A percentile compares a stretch with the other conserved stretches of the same genome.
These are phyloP conservation scores for Pseudocercospora vitis DNA, from an alignment of 2,329 filamentous ascomycete genomes.

Conservation along the genomic window DNA sequence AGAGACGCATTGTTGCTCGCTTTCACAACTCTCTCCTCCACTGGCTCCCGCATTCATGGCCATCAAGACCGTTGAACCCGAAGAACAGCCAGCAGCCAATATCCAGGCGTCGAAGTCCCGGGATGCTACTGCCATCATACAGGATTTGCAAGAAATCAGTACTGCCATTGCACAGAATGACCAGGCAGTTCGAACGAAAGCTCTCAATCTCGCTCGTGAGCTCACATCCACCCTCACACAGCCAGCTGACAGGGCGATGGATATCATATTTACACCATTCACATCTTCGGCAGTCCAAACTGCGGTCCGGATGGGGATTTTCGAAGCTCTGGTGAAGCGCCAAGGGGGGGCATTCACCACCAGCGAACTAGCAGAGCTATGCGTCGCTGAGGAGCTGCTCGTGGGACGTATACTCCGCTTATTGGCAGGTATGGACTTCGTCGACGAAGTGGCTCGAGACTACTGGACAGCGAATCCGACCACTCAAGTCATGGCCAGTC, in stretches of 20 bases:
- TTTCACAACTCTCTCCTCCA: not conserved
- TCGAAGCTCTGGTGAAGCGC: constrained; percentile 4
- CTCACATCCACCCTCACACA: constrained; percentile 10
- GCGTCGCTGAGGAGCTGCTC: not conserved
- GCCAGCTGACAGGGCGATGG: constrained; percentile 9
- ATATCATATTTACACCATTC: constrained; percentile 11
- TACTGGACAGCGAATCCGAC: not conserved
- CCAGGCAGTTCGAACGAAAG: not conserved
- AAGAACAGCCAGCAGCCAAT: not conserved
- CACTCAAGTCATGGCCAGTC: constrained; percentile 1
- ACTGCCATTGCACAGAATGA: constrained; percentile 7
- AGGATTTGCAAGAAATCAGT: not conserved
- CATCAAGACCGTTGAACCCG: not conserved
- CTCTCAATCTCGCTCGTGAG: constrained; percentile 5
- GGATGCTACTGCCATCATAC: not conserved
- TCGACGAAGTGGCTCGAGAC: not conserved
- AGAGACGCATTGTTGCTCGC: not conserved
- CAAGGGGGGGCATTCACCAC: not conserved
- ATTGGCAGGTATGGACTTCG: not conserved
- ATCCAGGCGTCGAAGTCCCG: not conserved
- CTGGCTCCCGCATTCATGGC: not conserved
- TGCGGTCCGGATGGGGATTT: constrained; percentile 12
- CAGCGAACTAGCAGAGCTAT: not conserved
- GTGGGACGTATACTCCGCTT: not conserved
- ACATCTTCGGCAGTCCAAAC: constrained; percentile 10